A percentile compares a stretch with the other conserved stretches of the same genome.
Conservation (phyloP, 768 basidiomycete genomes). For the Lactarius pseudohatsudake region DNA sequence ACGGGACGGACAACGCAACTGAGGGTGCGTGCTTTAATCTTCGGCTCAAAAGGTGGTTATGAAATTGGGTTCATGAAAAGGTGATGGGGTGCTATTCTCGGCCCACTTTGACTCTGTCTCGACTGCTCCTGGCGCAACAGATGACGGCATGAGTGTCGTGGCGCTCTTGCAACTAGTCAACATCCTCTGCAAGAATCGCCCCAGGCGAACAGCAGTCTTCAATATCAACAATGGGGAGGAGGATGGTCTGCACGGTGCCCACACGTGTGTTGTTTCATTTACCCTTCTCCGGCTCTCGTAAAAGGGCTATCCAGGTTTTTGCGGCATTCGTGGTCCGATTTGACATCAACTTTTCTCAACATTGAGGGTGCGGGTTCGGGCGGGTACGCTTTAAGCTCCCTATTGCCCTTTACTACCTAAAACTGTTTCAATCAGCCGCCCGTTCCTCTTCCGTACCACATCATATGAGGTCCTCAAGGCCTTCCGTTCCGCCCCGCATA, state of each 20-base stretch:
- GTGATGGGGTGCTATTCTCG: constrained; percentile 62
- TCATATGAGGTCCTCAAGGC: constrained; percentile 55
- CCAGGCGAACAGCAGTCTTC: constrained; percentile 66
- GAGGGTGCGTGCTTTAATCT: constrained; percentile 28
- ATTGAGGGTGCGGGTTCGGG: constrained; percentile 80
- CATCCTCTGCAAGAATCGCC: constrained; percentile 43
- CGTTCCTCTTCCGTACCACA: constrained; percentile 73
- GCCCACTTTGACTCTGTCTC: constrained; percentile 85
- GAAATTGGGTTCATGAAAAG: constrained; percentile 29
- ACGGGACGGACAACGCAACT: constrained; percentile 46
- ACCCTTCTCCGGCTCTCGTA: not conserved
- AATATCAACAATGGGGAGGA: constrained; percentile 89
- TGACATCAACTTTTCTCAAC: constrained; percentile 70
- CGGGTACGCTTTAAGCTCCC: constrained; percentile 48
- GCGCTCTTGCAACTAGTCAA: constrained; percentile 66
- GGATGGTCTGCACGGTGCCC: constrained; percentile 71
- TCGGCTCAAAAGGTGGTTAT: too few relatives aligned
- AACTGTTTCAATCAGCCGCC: constrained; percentile 48
- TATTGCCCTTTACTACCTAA: constrained; percentile 9
- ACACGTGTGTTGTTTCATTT: constrained; percentile 45
- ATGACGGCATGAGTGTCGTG: constrained; percentile 73
- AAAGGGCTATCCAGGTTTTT: constrained; percentile 49
- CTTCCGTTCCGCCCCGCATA: constrained; percentile 57
- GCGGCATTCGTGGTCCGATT: constrained; percentile 71
- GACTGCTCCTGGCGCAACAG: constrained; percentile 71